A percentile compares a stretch with the other conserved stretches of the same genome.
These are phyloP conservation scores for Fagus crenata DNA, from an alignment of 306 rosid genomes.

Conservation along the genomic window DNA sequence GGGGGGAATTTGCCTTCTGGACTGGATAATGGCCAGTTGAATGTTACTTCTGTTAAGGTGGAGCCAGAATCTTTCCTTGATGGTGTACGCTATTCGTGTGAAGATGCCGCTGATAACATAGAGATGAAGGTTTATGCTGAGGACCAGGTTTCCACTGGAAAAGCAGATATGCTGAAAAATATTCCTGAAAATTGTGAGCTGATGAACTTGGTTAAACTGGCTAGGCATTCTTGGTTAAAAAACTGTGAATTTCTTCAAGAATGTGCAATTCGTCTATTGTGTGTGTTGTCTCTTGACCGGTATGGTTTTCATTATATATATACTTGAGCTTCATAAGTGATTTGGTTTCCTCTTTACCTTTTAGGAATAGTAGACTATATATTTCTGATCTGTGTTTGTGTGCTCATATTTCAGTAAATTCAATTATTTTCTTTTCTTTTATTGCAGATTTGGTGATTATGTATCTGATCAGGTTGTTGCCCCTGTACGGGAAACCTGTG, in stretches of 20 bases:
- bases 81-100: constrained; percentile 29
- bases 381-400: constrained; percentile 5
- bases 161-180: constrained; percentile 39
- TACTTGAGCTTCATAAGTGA: constrained; percentile 7
- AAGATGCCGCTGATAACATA: constrained; percentile 33
- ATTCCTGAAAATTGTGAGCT: constrained; percentile 63
- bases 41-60: constrained; percentile 45
- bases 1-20: constrained; percentile 48
- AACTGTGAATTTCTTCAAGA: constrained; percentile 92
- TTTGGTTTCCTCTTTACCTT: neutral
- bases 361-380: neutral
- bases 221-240: constrained; percentile 85
- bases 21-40: constrained; percentile 45
- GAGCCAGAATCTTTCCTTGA: constrained; percentile 49
- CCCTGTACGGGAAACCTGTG: constrained; percentile 98
- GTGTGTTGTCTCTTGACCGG: constrained; percentile 92
- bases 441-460: constrained; percentile 95
- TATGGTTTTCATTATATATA: constrained; percentile 38
- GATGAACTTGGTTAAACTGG: constrained; percentile 68
- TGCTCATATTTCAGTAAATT: constrained; percentile 9
- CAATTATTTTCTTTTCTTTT: constrained; percentile 29
- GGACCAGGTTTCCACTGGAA: constrained; percentile 45
- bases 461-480: constrained; percentile 99
- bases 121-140: constrained; percentile 43
- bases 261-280: constrained; percentile 84